These are phyloP conservation scores for Leptodontidium sp. DNA, from an alignment of 2,329 filamentous ascomycete genomes.

Conservation along the genomic window DNA sequence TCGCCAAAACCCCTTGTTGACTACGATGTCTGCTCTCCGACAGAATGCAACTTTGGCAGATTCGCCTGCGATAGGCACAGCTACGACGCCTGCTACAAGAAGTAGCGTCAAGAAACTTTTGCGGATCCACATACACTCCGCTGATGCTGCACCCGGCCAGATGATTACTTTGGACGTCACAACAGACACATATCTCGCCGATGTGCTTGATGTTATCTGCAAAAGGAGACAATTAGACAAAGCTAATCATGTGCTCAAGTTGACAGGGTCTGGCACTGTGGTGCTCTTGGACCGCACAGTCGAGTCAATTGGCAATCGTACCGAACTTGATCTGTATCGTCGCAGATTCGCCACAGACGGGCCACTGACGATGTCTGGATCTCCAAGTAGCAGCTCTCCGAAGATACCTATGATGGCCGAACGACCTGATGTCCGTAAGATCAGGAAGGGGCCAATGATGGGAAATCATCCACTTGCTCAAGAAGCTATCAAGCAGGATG, in stretches of 20 bases:
- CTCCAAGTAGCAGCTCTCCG: slow-evolving; percentile 72
- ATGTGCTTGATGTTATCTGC: slow-evolving; percentile 81
- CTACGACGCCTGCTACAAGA: slow-evolving; percentile 48
- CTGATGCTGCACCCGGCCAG: slow-evolving; percentile 75
- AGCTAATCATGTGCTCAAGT: slow-evolving; percentile 79
- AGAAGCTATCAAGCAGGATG: slow-evolving; percentile 66
- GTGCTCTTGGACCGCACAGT: slow-evolving; percentile 81
- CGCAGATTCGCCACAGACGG: slow-evolving; percentile 80
- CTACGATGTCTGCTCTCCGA: slow-evolving; percentile 61
- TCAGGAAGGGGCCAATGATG: slow-evolving; percentile 63
- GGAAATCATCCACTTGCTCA: slow-evolving; percentile 73
- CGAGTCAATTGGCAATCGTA: slow-evolving; percentile 77
- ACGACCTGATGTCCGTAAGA: slow-evolving; percentile 53
- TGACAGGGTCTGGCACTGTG: slow-evolving; percentile 76
- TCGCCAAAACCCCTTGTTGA: slow-evolving; percentile 66
- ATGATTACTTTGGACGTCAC: slow-evolving; percentile 79
- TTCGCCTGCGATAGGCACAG: slow-evolving; percentile 55
- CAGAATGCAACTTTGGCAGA: slow-evolving; percentile 63
- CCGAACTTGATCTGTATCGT: slow-evolving; percentile 78
- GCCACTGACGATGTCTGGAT: slow-evolving; percentile 71
- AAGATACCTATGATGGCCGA: slow-evolving; percentile 62
- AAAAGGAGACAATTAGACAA: slow-evolving; percentile 81
- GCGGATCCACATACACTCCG: slow-evolving; percentile 74
- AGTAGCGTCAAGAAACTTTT: slow-evolving; percentile 73
- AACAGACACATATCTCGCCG: slow-evolving; percentile 83